Percentiles rank a stretch among this genome's conserved stretches.
Conservation (phyloP, 1,139 yeast species). For the Ashbya aceris region DNA sequence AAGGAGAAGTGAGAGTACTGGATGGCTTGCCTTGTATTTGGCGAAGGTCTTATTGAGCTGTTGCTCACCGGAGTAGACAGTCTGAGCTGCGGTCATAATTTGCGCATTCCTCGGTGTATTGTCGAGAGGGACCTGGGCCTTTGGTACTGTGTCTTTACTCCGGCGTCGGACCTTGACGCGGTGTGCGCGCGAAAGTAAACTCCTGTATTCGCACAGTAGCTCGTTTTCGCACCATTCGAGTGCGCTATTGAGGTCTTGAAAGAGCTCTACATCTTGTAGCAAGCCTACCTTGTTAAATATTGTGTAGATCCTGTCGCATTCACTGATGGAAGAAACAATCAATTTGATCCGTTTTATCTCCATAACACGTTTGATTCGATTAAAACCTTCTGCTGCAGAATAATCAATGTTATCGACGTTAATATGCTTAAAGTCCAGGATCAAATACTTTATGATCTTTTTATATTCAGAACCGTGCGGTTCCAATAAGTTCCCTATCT, state of each 20-base stretch:
- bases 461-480: conserved; percentile 40
- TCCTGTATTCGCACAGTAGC: conserved; percentile 60
- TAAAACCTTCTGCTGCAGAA: conserved; percentile 93
- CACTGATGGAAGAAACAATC: conserved; percentile 71
- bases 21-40: conserved; percentile 28
- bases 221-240: conserved; percentile 96
- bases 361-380: conserved; percentile 72
- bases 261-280: conserved; percentile 41
- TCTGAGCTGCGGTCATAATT: conserved; percentile 32
- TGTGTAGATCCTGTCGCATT: conserved; percentile 48
- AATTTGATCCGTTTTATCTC: conserved; percentile 62
- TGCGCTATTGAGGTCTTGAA: conserved; percentile 66
- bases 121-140: conserved; percentile 19
- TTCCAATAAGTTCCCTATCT: conserved; percentile 52
- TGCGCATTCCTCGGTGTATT: conserved; percentile 35
- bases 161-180: conserved; percentile 18
- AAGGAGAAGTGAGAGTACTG: conserved; percentile 22
- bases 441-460: conserved; percentile 52
- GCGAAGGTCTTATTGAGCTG: conserved; percentile 35
- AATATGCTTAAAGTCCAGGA: conserved; percentile 79
- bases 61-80: conserved; percentile 29
- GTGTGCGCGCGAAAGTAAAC: conserved; percentile 19
- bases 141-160: neutral
- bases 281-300: conserved; percentile 67
- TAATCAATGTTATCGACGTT: conserved; percentile 66